Evolutionary conservation across 768 basidiomycete species (phyloP).

Genomic region (Xerocomellus intermedius): DNA sequence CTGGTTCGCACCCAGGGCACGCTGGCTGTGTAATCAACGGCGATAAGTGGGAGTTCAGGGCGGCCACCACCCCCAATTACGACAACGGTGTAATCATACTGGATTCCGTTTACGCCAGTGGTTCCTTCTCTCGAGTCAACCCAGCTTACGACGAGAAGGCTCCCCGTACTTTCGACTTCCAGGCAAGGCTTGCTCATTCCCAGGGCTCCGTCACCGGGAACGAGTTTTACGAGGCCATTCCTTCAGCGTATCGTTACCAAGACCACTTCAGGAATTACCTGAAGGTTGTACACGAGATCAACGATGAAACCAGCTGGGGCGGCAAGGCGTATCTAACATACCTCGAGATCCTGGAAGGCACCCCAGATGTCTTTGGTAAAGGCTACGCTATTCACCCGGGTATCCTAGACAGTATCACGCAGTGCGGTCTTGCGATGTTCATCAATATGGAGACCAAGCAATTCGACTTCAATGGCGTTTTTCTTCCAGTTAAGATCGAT

Average conservation of each 20-base stretch:
- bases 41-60: constrained; percentile 32
- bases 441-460: constrained; percentile 30
- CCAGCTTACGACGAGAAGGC: constrained; percentile 24
- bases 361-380: constrained; percentile 29
- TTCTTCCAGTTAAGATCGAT: constrained; percentile 33
- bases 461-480: constrained; percentile 32
- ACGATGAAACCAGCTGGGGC: constrained; percentile 28
- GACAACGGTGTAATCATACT: constrained; percentile 25
- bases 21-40: constrained; percentile 27
- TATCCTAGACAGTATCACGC: constrained; percentile 33
- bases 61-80: constrained; percentile 24
- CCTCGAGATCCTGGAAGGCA: constrained; percentile 20
- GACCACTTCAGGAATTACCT: constrained; percentile 29
- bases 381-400: constrained; percentile 35
- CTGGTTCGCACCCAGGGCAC: constrained; percentile 18
- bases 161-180: constrained; percentile 25
- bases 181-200: constrained; percentile 19
- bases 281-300: constrained; percentile 27
- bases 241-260: constrained; percentile 21
- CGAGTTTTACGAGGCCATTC: constrained; percentile 19
- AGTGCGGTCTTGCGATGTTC: constrained; percentile 32
- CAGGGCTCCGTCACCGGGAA: constrained; percentile 16
- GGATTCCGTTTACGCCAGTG: constrained; percentile 32
- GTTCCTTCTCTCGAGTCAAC: constrained; percentile 27
- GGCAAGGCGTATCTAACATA: constrained; percentile 28